Percentiles rank a stretch among this genome's conserved stretches.
These are phyloP conservation scores for Rubia peregrina DNA, from an alignment of 305 asterid species.

Conservation along the genomic window DNA sequence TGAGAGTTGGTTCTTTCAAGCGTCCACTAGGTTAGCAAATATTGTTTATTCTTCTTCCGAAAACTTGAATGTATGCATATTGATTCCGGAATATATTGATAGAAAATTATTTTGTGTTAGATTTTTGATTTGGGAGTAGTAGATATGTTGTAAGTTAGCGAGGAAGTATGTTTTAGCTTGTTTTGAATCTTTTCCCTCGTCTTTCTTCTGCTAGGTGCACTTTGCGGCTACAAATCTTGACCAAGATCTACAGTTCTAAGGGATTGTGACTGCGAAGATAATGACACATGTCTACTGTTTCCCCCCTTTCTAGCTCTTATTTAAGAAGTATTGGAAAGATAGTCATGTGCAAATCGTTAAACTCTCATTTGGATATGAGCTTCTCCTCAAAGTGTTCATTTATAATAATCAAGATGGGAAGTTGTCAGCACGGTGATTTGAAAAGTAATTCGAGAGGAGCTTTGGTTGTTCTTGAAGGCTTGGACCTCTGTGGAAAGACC, in stretches of 20 bases:
- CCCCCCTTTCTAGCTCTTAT: slow-evolving; percentile 17
- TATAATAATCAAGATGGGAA: slow-evolving; percentile 55
- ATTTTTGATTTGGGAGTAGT: background rate
- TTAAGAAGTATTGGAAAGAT: slow-evolving; percentile 31
- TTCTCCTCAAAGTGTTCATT: slow-evolving; percentile 39
- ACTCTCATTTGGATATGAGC: slow-evolving; percentile 25
- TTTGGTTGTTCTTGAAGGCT: slow-evolving; percentile 76
- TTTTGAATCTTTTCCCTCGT: background rate
- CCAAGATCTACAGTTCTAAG: background rate
- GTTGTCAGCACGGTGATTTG: slow-evolving; percentile 20
- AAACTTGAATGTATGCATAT: background rate
- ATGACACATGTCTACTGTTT: slow-evolving; percentile 21
- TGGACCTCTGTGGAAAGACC: slow-evolving; percentile 88
- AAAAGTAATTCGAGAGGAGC: slow-evolving; percentile 58
- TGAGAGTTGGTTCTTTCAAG: background rate
- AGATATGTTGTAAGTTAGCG: background rate
- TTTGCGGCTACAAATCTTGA: background rate
- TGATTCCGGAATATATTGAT: background rate
- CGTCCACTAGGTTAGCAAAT: background rate
- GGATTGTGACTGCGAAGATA: background rate
- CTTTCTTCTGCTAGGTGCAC: background rate
- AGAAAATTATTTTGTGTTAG: background rate
- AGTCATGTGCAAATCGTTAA: slow-evolving; percentile 19
- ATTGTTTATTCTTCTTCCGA: background rate
- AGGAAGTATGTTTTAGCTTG: background rate